Conservation (phyloP, 805 yeast genomes). For the Pichia gijzeniarum region DNA sequence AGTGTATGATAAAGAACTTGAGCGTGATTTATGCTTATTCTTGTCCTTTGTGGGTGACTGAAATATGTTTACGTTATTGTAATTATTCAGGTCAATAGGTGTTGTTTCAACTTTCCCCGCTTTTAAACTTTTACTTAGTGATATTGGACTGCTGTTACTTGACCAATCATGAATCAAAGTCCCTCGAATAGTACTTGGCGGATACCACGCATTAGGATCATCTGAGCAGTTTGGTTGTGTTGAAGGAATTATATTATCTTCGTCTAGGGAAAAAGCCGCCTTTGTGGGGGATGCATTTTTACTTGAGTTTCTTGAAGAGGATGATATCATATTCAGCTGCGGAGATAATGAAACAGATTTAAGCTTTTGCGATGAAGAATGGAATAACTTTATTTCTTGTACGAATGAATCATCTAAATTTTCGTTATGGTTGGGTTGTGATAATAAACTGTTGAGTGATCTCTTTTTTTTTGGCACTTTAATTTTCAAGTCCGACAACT, state of each 20-base stretch:
- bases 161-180: conserved; percentile 29
- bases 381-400: background rate
- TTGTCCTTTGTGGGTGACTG: background rate
- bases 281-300: conserved; percentile 1
- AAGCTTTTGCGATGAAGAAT: background rate
- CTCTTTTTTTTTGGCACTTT: conserved; percentile 6
- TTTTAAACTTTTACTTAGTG: conserved; percentile 8
- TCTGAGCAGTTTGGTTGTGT: background rate
- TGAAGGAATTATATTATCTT: background rate
- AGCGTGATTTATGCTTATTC: background rate
- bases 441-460: conserved; percentile 6
- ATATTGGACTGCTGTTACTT: conserved; percentile 4
- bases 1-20: background rate
- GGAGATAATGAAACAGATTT: conserved; percentile 1
- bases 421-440: background rate
- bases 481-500: conserved; percentile 2
- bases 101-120: conserved; percentile 6
- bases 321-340: background rate
- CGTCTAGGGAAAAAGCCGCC: background rate
- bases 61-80: background rate
- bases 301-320: background rate
- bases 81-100: background rate
- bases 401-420: no score
- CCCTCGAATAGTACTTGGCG: conserved; percentile 27
- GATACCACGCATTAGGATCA: conserved; percentile 3